A percentile compares a stretch with the other conserved stretches of the same genome.
phyloP scores from a whole-genome alignment of 768 basidiomycete genomes.

The Tubosaeta sp. region DNA sequence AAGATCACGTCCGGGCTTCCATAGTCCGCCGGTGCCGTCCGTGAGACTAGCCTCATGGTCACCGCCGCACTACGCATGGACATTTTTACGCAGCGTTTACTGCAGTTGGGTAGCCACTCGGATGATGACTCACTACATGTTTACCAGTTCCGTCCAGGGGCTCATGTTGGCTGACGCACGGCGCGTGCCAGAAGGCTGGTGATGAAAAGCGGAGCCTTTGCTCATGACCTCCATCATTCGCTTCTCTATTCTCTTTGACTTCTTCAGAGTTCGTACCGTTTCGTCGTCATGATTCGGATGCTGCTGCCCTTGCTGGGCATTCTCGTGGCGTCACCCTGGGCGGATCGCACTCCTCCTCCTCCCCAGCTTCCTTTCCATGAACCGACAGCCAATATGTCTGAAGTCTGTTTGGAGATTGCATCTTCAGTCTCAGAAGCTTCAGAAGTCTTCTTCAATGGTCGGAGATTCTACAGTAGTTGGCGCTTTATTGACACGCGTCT shows the following conservation, averaged over 20 bases:
- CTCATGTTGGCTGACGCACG: conserved; percentile 8
- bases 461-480: not conserved
- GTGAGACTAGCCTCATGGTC: conserved; percentile 10
- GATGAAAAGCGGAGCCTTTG: conserved; percentile 10
- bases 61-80: conserved; percentile 1
- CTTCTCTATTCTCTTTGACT: conserved; percentile 4
- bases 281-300: conserved; percentile 1
- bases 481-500: conserved; percentile 7
- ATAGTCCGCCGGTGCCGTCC: conserved; percentile 1
- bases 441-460: conserved; percentile 24
- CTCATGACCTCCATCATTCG: conserved; percentile 2
- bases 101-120: not conserved
- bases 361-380: not conserved
- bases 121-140: not conserved
- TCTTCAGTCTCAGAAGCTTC: conserved; percentile 17
- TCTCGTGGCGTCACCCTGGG: conserved; percentile 9
- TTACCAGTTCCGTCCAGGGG: conserved; percentile 2
- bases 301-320: conserved; percentile 5
- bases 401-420: conserved; percentile 19
- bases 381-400: conserved; percentile 2
- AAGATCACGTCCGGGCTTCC: no score
- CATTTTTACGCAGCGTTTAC: not conserved
- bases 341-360: not conserved
- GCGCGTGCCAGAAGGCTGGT: not conserved
- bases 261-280: conserved; percentile 1